Conservation (phyloP, 306 rosid genomes). For the Comarum palustre region DNA sequence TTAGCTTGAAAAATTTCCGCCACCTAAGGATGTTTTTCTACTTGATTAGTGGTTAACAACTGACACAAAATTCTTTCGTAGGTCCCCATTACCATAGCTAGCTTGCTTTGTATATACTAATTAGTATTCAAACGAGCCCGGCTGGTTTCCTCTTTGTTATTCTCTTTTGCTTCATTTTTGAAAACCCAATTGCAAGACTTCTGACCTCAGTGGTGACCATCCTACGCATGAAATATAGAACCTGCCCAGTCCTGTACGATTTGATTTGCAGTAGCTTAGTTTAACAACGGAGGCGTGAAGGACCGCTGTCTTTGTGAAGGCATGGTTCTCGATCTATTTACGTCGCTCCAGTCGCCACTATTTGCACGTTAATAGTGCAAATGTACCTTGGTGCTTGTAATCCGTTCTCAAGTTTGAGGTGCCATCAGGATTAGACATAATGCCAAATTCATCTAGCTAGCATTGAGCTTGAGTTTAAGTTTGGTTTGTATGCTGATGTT, state of each 20-base stretch:
- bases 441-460: background rate
- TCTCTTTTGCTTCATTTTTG: background rate
- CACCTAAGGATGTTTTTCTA: too few relatives aligned
- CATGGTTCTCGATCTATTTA: too few relatives aligned
- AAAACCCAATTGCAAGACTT: background rate
- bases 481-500: background rate
- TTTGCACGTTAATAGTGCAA: too few relatives aligned
- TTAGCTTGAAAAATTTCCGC: too few relatives aligned
- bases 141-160: background rate
- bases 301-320: background rate
- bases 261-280: background rate
- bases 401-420: background rate
- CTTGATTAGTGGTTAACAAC: too few relatives aligned
- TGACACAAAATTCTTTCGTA: conserved; percentile 19
- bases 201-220: conserved; percentile 4
- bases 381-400: too few relatives aligned
- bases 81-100: conserved; percentile 3
- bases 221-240: background rate
- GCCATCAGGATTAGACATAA: background rate
- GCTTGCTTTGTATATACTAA: background rate
- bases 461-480: background rate
- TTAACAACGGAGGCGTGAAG: background rate
- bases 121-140: background rate
- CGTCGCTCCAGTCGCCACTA: too few relatives aligned
- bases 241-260: background rate